Conservation (phyloP, 2,329 filamentous ascomycete species). For the Cercospora berteroae region DNA sequence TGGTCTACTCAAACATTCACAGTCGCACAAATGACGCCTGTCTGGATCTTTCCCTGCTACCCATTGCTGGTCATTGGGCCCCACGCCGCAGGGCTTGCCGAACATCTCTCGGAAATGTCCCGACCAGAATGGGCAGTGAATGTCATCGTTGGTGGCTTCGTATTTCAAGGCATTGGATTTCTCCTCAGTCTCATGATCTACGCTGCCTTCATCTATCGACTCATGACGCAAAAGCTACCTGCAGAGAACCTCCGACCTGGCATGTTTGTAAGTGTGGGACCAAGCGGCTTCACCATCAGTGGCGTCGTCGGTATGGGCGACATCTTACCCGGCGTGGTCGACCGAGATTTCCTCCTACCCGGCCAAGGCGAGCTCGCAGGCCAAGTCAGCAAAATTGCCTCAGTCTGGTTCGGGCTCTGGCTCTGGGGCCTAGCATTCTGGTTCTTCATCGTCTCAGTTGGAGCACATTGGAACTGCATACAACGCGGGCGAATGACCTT, state of each 20-base stretch:
- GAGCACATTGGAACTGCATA: slow-evolving; percentile 69
- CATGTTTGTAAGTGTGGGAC: slow-evolving; percentile 83
- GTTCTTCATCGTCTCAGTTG: slow-evolving; percentile 80
- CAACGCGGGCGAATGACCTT: slow-evolving; percentile 64
- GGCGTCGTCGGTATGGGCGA: slow-evolving; percentile 60
- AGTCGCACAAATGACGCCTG: slow-evolving; percentile 80
- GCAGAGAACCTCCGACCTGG: slow-evolving; percentile 72
- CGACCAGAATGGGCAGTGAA: slow-evolving; percentile 45
- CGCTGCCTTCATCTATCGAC: slow-evolving; percentile 76
- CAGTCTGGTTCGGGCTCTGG: slow-evolving; percentile 70
- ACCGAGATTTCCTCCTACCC: slow-evolving; percentile 54
- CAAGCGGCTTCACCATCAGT: slow-evolving; percentile 66
- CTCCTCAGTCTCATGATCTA: slow-evolving; percentile 74
- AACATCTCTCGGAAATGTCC: slow-evolving; percentile 41
- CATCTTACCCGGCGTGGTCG: slow-evolving; percentile 50
- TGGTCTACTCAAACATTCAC: slow-evolving; percentile 67
- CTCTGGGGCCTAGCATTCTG: slow-evolving; percentile 79
- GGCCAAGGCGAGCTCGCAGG: slow-evolving; percentile 54
- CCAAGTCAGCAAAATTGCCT: slow-evolving; percentile 54
- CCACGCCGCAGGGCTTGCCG: slow-evolving; percentile 61
- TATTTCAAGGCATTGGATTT: slow-evolving; percentile 64
- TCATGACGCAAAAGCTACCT: slow-evolving; percentile 86
- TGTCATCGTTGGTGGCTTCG: slow-evolving; percentile 59
- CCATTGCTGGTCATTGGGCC: slow-evolving; percentile 74
- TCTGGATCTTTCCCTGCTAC: slow-evolving; percentile 86